A percentile compares a stretch with the other conserved stretches of the same genome.
These are phyloP conservation scores for Rhizopogon vinicolor DNA, from an alignment of 768 basidiomycete genomes.

Conservation along the genomic window DNA sequence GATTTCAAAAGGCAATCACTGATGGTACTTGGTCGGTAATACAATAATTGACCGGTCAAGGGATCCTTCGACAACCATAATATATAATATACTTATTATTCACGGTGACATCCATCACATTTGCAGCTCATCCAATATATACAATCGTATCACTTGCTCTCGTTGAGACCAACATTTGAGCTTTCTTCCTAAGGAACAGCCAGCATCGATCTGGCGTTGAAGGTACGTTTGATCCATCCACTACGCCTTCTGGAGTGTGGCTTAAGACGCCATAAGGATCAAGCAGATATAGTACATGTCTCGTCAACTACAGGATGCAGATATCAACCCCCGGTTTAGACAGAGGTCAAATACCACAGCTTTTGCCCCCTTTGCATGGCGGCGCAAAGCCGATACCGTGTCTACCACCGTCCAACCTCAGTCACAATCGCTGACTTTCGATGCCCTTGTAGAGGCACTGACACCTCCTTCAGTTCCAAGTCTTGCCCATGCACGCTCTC, in stretches of 20 bases:
- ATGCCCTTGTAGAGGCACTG: constrained; percentile 41
- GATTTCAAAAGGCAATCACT: too few species aligned
- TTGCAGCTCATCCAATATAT: not conserved
- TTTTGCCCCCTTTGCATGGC: constrained; percentile 39
- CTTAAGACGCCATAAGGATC: not conserved
- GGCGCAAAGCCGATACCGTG: constrained; percentile 27
- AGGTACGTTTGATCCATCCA: not conserved
- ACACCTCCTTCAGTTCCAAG: constrained; percentile 61
- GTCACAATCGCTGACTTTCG: constrained; percentile 28
- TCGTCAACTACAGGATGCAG: constrained; percentile 26
- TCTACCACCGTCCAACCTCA: constrained; percentile 25
- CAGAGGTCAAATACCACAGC: constrained; percentile 40
- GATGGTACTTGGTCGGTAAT: not conserved
- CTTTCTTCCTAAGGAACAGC: not conserved
- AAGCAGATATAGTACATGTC: constrained; percentile 17
- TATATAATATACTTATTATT: too few species aligned
- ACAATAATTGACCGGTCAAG: not conserved
- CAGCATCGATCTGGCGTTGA: not conserved
- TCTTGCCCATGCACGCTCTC: constrained; percentile 53
- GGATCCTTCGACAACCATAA: not conserved
- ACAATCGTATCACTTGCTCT: not conserved
- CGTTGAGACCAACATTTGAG: not conserved
- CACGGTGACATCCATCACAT: too few species aligned
- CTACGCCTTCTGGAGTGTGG: not conserved
- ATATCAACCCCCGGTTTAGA: constrained; percentile 25